phyloP scores from a whole-genome alignment of 2,329 filamentous ascomycete species.

The Colletotrichum viniferum region DNA sequence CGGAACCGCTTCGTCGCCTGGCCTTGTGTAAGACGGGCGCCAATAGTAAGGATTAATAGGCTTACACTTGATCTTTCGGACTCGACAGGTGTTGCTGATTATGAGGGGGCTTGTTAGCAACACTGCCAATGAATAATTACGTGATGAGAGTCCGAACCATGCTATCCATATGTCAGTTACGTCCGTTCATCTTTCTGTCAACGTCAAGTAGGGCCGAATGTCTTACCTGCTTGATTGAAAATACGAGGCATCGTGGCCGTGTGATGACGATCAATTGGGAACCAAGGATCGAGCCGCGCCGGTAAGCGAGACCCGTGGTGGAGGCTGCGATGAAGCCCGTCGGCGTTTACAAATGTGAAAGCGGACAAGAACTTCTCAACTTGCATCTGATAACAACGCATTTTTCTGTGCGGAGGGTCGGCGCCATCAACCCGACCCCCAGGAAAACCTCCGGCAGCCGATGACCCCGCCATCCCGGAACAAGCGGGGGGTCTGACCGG shows the following conservation, averaged over 20 bases:
- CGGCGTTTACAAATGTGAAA: background rate
- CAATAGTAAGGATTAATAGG: background rate
- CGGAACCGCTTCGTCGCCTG: conserved; percentile 36
- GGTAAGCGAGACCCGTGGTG: background rate
- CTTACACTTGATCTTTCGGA: conserved; percentile 40
- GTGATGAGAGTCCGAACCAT: background rate
- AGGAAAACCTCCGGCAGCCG: background rate
- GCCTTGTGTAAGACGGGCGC: background rate
- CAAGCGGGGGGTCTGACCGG: background rate
- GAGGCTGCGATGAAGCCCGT: background rate
- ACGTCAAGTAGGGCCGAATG: background rate
- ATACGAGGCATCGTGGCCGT: background rate
- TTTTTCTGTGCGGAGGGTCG: background rate
- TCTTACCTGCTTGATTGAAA: conserved; percentile 8
- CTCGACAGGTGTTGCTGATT: conserved; percentile 39
- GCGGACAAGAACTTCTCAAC: background rate
- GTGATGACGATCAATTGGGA: background rate
- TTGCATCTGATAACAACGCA: background rate
- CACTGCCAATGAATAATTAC: no score
- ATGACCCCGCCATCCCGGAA: background rate
- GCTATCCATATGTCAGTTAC: background rate
- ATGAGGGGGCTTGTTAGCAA: background rate
- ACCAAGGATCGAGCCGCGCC: background rate
- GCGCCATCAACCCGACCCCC: background rate
- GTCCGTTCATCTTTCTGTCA: background rate